A percentile compares a stretch with the other conserved stretches of the same genome.
phyloP scores from a whole-genome alignment of 2,329 filamentous ascomycete species.

The Diaporthe humulicola region DNA sequence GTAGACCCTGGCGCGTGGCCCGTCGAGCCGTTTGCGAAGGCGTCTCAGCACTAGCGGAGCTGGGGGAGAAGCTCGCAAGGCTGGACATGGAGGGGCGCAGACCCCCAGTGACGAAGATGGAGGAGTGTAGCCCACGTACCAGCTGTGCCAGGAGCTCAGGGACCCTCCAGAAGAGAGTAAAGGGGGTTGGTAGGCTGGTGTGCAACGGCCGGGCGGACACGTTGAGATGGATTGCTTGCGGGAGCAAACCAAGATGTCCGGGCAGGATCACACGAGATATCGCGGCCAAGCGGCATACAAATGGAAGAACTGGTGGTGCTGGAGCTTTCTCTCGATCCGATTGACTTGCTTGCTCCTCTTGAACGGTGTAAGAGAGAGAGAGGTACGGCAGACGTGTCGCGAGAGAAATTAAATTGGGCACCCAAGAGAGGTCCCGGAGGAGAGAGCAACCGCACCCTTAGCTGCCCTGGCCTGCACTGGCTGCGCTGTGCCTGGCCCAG shows the following conservation, averaged over 20 bases:
- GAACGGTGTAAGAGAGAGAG: conserved; percentile 22
- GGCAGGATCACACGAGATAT: conserved; percentile 8
- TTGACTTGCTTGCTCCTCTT: conserved; percentile 28
- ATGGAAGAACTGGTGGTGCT: conserved; percentile 12
- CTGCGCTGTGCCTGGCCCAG: conserved; percentile 21
- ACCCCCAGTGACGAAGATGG: neutral
- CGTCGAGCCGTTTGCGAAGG: neutral
- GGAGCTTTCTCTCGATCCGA: conserved; percentile 23
- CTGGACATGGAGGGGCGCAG: neutral
- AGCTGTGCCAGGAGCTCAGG: conserved; percentile 31
- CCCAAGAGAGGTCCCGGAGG: conserved; percentile 25
- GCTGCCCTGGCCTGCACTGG: neutral
- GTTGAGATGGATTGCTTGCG: conserved; percentile 16
- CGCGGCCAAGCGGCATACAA: conserved; percentile 35
- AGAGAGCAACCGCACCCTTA: conserved; percentile 20
- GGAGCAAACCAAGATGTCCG: conserved; percentile 14
- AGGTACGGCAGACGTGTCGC: conserved; percentile 32
- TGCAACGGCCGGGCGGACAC: conserved; percentile 26
- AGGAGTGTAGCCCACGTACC: conserved; percentile 15
- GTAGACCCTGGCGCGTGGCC: conserved; percentile 25
- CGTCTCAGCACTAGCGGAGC: conserved; percentile 6
- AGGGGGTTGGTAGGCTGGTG: conserved; percentile 32
- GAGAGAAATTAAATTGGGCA: conserved; percentile 39
- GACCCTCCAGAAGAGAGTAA: conserved; percentile 4
- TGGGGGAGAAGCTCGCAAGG: neutral